phyloP scores from a whole-genome alignment of 2,329 filamentous ascomycete genomes.

The Cytospora schulzeri region DNA sequence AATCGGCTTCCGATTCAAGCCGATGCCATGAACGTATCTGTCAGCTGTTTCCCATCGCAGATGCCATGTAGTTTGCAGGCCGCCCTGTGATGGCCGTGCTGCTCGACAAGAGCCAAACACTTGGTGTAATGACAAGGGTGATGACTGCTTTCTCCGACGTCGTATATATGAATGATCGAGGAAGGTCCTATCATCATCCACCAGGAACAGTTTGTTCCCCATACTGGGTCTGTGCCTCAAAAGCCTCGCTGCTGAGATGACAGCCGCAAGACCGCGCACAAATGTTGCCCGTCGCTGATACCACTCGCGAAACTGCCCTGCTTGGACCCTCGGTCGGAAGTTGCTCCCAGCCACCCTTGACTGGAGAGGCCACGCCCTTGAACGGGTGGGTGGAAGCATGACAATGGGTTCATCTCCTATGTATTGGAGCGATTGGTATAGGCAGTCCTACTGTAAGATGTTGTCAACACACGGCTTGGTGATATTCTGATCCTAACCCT shows the following conservation, averaged over 20 bases:
- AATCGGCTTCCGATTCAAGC: neutral
- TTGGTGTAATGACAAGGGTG: neutral
- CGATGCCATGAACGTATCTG: neutral
- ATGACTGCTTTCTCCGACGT: too few species aligned
- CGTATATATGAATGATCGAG: neutral
- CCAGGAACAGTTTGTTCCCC: neutral
- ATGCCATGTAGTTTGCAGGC: neutral
- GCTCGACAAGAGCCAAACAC: neutral
- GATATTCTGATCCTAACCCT: neutral
- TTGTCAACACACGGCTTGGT: neutral
- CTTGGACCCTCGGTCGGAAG: neutral
- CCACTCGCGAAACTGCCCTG: neutral
- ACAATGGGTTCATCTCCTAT: neutral
- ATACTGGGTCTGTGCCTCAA: neutral
- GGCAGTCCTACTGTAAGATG: neutral
- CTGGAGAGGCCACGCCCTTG: neutral
- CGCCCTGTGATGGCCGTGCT: neutral
- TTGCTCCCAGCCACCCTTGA: neutral
- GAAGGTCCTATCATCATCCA: too few species aligned
- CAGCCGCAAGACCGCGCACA: neutral
- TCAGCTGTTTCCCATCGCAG: neutral
- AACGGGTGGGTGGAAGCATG: neutral
- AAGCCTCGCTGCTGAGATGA: neutral
- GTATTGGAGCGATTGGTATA: neutral
- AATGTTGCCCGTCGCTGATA: neutral